Evolutionary conservation across 352 stramenopile species (phyloP).

Genomic region (Globisporangium abappressorium): DNA sequence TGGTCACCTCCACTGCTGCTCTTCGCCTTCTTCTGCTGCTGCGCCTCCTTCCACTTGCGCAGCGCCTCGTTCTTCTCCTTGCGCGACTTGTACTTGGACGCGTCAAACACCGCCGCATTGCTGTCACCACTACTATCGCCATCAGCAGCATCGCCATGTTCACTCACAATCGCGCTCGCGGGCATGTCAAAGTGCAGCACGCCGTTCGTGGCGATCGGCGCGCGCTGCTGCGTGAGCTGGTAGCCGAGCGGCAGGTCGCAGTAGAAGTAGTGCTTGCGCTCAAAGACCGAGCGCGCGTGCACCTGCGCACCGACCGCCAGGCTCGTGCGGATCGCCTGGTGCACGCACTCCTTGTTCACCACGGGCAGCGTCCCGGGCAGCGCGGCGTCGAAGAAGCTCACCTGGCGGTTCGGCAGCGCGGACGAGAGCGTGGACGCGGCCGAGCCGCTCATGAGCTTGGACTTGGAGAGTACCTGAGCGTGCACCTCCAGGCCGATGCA

Average conservation of each 20-base stretch:
- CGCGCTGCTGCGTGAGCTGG: not conserved
- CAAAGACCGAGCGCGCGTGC: not conserved
- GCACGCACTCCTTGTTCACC: not conserved
- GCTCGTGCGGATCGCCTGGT: not conserved
- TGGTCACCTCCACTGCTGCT: not conserved
- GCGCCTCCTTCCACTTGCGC: not conserved
- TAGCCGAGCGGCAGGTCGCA: not conserved
- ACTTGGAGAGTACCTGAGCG: not conserved
- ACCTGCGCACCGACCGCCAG: not conserved
- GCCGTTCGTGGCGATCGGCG: not conserved
- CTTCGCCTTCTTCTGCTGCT: not conserved
- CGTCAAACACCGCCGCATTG: not conserved
- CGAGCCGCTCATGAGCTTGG: not conserved
- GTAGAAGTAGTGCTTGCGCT: not conserved
- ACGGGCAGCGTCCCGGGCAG: not conserved
- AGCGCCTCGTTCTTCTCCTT: not conserved
- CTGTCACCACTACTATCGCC: not conserved
- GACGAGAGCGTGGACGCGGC: not conserved
- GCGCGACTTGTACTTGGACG: not conserved
- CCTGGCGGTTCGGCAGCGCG: not conserved
- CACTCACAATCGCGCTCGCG: not conserved
- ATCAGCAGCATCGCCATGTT: not conserved
- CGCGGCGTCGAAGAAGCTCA: not conserved
- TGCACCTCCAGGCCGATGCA: not conserved
- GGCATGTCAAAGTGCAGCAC: not conserved